These are phyloP conservation scores for Strobilomyces echinocephalus DNA, from an alignment of 768 basidiomycete genomes.

Conservation along the genomic window DNA sequence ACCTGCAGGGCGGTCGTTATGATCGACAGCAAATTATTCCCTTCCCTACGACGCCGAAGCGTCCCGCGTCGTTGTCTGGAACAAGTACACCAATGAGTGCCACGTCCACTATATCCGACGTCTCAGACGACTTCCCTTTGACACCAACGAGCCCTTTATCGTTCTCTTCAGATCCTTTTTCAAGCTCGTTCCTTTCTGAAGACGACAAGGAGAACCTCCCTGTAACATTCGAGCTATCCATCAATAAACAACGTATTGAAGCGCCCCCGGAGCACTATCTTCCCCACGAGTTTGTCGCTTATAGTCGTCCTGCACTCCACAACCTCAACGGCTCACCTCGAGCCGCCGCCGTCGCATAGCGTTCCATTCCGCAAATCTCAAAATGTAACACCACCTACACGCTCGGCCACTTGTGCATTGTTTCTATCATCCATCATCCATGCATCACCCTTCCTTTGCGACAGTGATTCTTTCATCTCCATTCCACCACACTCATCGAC, in stretches of 20 bases:
- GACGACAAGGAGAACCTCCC: conserved; percentile 81
- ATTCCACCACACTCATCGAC: conserved; percentile 48
- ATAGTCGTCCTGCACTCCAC: conserved; percentile 75
- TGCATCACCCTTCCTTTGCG: conserved; percentile 60
- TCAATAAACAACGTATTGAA: conserved; percentile 69
- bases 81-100: conserved; percentile 72
- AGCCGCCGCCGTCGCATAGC: conserved; percentile 54
- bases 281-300: conserved; percentile 76
- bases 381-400: conserved; percentile 77
- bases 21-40: conserved; percentile 41
- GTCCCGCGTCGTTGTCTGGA: conserved; percentile 39
- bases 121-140: conserved; percentile 78
- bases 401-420: conserved; percentile 56
- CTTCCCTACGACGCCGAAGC: conserved; percentile 61
- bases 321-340: conserved; percentile 65
- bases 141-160: conserved; percentile 70
- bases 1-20: conserved; percentile 83
- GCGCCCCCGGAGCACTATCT: conserved; percentile 69
- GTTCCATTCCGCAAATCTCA: conserved; percentile 45
- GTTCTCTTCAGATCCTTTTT: conserved; percentile 41
- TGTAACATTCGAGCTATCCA: conserved; percentile 63
- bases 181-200: conserved; percentile 56
- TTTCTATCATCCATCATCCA: conserved; percentile 63
- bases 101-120: conserved; percentile 67
- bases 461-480: conserved; percentile 41